These are phyloP conservation scores for Vigna unguiculata DNA, from an alignment of 306 rosid species.

Conservation along the genomic window DNA sequence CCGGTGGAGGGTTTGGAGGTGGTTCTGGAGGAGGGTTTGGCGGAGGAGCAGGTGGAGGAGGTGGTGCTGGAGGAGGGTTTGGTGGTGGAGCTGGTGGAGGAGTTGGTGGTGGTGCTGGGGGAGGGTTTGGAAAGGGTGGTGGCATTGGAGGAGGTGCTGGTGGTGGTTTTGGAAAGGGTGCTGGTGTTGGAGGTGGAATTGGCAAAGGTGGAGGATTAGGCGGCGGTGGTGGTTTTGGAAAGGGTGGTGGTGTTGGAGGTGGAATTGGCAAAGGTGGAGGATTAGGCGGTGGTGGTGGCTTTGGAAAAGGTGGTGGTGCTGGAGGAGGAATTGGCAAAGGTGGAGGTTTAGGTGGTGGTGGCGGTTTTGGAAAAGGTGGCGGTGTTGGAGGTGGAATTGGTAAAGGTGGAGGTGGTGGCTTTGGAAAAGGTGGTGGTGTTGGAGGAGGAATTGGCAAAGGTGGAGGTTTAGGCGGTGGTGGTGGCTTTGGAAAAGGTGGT, in stretches of 20 bases:
- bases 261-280: constrained; percentile 52
- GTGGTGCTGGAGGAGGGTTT: constrained; percentile 44
- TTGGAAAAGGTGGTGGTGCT: constrained; percentile 43
- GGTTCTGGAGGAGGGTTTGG: constrained; percentile 41
- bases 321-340: constrained; percentile 30
- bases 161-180: not conserved
- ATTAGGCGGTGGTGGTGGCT: not conserved
- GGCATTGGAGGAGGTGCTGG: constrained; percentile 49
- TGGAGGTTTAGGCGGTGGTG: not conserved
- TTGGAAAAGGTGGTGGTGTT: no score
- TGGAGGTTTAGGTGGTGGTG: constrained; percentile 12
- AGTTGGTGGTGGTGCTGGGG: constrained; percentile 43
- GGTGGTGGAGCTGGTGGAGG: constrained; percentile 49
- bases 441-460: no score
- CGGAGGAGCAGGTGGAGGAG: constrained; percentile 25
- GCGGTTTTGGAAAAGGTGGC: constrained; percentile 48
- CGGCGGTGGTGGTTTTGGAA: constrained; percentile 42
- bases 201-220: constrained; percentile 35
- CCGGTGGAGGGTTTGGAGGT: constrained; percentile 36
- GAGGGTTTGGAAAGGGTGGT: constrained; percentile 7
- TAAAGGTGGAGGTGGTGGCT: constrained; percentile 25
- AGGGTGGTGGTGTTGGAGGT: constrained; percentile 38
- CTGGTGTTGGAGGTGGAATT: not conserved
- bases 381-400: constrained; percentile 28
- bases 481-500: constrained; percentile 32